Conservation (phyloP, 2,329 filamentous ascomycete genomes). For the Fusarium sp. region DNA sequence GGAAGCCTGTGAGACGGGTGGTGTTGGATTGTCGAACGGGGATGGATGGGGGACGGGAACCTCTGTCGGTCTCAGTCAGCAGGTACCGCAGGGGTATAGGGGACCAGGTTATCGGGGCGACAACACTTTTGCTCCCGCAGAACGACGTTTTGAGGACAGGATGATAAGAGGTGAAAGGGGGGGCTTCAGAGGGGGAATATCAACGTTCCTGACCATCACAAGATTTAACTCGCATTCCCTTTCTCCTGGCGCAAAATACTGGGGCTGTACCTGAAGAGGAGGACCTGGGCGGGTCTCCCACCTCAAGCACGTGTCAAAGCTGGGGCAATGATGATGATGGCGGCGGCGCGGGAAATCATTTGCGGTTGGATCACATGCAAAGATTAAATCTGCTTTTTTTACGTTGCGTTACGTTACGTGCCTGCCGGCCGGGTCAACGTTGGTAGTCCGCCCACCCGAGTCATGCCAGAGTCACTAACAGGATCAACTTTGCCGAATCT, state of each 20-base stretch:
- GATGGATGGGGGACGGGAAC: neutral
- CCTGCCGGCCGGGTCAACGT: slow-evolving; percentile 17
- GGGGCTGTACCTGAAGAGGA: slow-evolving; percentile 27
- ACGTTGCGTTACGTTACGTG: neutral
- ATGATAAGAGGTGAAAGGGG: neutral
- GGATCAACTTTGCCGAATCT: slow-evolving; percentile 21
- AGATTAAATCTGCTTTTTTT: slow-evolving; percentile 5
- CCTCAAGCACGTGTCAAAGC: slow-evolving; percentile 44
- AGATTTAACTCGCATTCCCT: slow-evolving; percentile 13
- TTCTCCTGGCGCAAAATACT: neutral
- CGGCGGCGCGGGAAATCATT: slow-evolving; percentile 11
- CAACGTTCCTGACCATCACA: slow-evolving; percentile 23
- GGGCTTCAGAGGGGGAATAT: neutral
- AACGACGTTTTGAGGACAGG: slow-evolving; percentile 3
- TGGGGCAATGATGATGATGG: slow-evolving; percentile 31
- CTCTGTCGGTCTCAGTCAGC: slow-evolving; percentile 5
- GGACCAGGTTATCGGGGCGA: slow-evolving; percentile 10
- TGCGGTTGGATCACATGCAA: slow-evolving; percentile 40
- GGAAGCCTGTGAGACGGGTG: slow-evolving; percentile 28
- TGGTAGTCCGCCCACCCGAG: slow-evolving; percentile 33
- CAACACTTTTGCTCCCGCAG: neutral
- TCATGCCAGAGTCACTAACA: slow-evolving; percentile 33
- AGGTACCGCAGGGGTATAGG: slow-evolving; percentile 6
- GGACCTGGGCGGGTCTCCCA: slow-evolving; percentile 1
- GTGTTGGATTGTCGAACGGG: neutral